phyloP scores from a whole-genome alignment of 495 filamentous ascomycete species.

The Aspergillus nanangensis region DNA sequence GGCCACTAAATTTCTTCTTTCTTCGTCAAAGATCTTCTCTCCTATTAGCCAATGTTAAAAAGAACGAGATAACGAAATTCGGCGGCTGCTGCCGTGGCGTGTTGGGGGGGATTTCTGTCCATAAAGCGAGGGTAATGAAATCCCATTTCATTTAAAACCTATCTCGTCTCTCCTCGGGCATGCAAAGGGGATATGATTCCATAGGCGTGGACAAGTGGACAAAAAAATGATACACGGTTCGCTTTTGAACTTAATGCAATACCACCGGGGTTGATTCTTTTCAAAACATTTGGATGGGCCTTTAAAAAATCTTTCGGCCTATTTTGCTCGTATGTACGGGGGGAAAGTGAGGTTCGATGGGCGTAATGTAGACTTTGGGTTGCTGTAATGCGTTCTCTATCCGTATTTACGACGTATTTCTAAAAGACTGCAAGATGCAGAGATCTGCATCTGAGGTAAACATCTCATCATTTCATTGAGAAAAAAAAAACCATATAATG shows the following conservation, averaged over 20 bases:
- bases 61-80: constrained; percentile 12
- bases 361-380: too few species aligned
- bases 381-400: too few species aligned
- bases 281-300: too few species aligned
- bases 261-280: constrained; percentile 6
- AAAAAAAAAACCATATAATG: too few species aligned
- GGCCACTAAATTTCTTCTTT: constrained; percentile 61
- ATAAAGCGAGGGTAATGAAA: neutral
- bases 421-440: too few species aligned
- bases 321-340: too few species aligned
- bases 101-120: constrained; percentile 4
- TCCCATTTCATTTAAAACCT: neutral
- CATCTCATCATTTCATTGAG: too few species aligned
- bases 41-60: constrained; percentile 13
- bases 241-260: constrained; percentile 5
- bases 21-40: constrained; percentile 29
- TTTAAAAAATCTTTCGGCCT: too few species aligned
- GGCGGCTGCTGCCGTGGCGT: constrained; percentile 1
- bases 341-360: too few species aligned
- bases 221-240: constrained; percentile 4
- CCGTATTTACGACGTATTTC: too few species aligned
- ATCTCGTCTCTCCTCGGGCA: neutral
- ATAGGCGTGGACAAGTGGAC: constrained; percentile 6
- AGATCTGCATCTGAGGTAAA: too few species aligned
- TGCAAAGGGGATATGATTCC: neutral